Conservation (phyloP, 139 green algal genomes). For the Chlorella sp. region DNA sequence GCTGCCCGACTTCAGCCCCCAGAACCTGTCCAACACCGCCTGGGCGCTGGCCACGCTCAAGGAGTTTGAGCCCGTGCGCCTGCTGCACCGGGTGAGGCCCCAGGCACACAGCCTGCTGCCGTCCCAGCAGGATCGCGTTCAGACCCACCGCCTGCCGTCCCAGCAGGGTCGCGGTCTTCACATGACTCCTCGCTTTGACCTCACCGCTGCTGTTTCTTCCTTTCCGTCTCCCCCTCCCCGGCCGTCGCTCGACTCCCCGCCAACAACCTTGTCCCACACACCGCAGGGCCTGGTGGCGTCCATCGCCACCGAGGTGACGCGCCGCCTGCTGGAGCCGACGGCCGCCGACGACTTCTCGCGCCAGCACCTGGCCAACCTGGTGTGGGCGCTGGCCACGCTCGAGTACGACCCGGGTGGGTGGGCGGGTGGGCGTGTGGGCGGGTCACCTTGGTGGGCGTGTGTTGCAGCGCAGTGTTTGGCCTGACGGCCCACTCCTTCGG, state of each 20-base stretch:
- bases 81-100: conserved; percentile 25
- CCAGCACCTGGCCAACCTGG: conserved; percentile 55
- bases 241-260: no score
- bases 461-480: no score
- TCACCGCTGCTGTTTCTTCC: no score
- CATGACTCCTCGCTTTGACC: no score
- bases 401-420: not conserved
- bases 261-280: not conserved
- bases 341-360: conserved; percentile 39
- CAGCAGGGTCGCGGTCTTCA: no score
- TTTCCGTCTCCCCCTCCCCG: no score
- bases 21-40: conserved; percentile 58
- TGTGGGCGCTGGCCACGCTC: conserved; percentile 47
- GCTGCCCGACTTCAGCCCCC: conserved; percentile 46
- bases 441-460: no score
- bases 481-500: no score
- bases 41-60: conserved; percentile 59
- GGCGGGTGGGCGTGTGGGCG: no score
- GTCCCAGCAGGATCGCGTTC: no score
- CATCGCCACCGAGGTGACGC: conserved; percentile 34
- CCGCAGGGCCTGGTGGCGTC: conserved; percentile 33
- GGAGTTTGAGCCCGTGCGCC: not conserved
- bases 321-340: conserved; percentile 30
- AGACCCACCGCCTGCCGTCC: no score
- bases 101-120: no score